Evolutionary conservation across 495 filamentous ascomycete genomes (phyloP).

Genomic region (Podospora bellae-mahoneyi): DNA sequence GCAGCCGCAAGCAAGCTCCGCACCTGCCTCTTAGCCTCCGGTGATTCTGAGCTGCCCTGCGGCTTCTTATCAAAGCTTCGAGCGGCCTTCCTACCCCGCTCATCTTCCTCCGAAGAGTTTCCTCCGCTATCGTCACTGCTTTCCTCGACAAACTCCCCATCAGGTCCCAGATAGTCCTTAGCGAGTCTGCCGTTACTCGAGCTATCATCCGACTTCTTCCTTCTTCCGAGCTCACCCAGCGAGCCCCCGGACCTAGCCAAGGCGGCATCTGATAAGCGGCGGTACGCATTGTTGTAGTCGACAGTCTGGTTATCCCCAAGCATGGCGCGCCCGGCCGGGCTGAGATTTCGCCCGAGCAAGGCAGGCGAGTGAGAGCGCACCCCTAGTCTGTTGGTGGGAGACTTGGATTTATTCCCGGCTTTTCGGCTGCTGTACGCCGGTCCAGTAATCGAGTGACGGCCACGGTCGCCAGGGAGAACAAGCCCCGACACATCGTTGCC

Average conservation of each 20-base stretch:
- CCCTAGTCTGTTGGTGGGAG: slow-evolving; percentile 53
- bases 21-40: slow-evolving; percentile 36
- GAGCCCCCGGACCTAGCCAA: slow-evolving; percentile 54
- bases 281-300: slow-evolving; percentile 58
- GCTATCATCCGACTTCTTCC: slow-evolving; percentile 40
- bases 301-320: slow-evolving; percentile 52
- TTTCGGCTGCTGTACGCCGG: slow-evolving; percentile 34
- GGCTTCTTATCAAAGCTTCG: slow-evolving; percentile 32
- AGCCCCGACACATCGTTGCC: slow-evolving; percentile 43
- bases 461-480: slow-evolving; percentile 42
- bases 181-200: slow-evolving; percentile 59
- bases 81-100: slow-evolving; percentile 47
- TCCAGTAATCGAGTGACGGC: slow-evolving; percentile 45
- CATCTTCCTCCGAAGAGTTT: slow-evolving; percentile 48
- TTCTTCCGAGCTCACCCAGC: slow-evolving; percentile 50
- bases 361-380: slow-evolving; percentile 60
- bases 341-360: slow-evolving; percentile 38
- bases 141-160: slow-evolving; percentile 57
- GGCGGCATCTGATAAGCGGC: slow-evolving; percentile 63
- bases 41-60: slow-evolving; percentile 21
- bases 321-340: slow-evolving; percentile 39
- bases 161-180: slow-evolving; percentile 65
- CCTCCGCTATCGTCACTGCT: slow-evolving; percentile 51
- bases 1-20: slow-evolving; percentile 63
- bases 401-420: slow-evolving; percentile 55